Evolutionary conservation across 345 rosid species (phyloP), one percentile per base, ranked within the genome.

Genomic region (Geranium brycei): DNA sequence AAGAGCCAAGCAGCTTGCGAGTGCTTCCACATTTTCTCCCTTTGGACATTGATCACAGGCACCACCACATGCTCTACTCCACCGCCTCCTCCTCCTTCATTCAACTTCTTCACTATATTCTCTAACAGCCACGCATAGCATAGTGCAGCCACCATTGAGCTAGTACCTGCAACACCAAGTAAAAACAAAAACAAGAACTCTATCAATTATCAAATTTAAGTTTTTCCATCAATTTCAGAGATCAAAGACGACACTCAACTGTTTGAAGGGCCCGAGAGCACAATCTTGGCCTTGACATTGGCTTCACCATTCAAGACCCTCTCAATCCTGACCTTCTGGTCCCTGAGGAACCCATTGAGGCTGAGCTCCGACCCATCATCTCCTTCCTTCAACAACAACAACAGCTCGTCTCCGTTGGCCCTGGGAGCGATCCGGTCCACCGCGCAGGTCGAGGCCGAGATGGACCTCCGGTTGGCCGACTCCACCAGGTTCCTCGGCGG

Each of bases 1-100:
- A 83, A 83, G 51, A 86, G 81, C 88, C 88, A 86, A 69, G 88
- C 88, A 19, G 82, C 78, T 71, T 83, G 87, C 57, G 65, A 51
- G 19, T 77, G 83, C 65, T 80, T 78, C 88, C 86, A 83, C 91
- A 86, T 83, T 59, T 57, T 78, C 0, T 23, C 61, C 73, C 91
- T 86, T 70, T 57, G 78, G 10, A 81, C n/a, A 57, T 80, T 86
- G 83, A 86, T 83, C 64, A 83, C 79, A 12, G 91, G 91, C 58
- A 76, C 78, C 58, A 65, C 77, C 15, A 78, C 62, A 35, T 35
- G 41, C 41, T 35, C 7, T 7, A 68, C 72, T 35, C 28, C 28
- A 53, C 66, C 60, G 58, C 55, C 2, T 23, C 28, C 66, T 62
- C 69, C 70, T 61, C 67, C 71, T 62, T 62, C 77, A 59, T 70